Conservation (phyloP, 2,329 filamentous ascomycete genomes). For the Ascochyta fabae region DNA sequence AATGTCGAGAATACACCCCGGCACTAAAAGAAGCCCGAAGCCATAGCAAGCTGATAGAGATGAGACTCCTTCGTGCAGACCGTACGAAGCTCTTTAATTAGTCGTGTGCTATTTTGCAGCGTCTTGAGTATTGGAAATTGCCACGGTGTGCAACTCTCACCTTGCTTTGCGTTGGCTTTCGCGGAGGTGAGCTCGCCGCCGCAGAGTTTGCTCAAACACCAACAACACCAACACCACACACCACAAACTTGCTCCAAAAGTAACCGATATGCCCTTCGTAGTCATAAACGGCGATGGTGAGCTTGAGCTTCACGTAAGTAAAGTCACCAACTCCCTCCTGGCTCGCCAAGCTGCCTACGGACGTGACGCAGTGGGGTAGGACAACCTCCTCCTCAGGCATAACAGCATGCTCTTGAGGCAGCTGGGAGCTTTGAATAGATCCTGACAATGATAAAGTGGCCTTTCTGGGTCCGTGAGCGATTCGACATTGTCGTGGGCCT, state of each 20-base stretch:
- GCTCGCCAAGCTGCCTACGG: not conserved
- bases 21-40: too few relatives aligned
- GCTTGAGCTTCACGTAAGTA: not conserved
- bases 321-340: not conserved
- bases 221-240: not conserved
- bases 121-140: too few relatives aligned
- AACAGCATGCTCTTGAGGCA: not conserved
- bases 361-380: not conserved
- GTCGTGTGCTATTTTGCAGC: too few relatives aligned
- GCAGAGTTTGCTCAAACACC: constrained; percentile 8
- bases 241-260: not conserved
- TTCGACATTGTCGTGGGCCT: not conserved
- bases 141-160: not conserved
- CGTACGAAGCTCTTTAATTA: not conserved
- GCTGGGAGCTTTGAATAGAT: too few relatives aligned
- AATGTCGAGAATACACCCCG: too few relatives aligned
- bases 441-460: not conserved
- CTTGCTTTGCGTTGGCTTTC: not conserved
- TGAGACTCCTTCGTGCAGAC: not conserved
- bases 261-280: not conserved
- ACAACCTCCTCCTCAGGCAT: not conserved
- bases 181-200: not conserved
- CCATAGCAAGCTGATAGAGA: too few relatives aligned
- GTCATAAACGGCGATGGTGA: not conserved
- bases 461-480: not conserved